Evolutionary conservation across 441 rosid species (phyloP).

Genomic region (Gossypium schwendimanii): DNA sequence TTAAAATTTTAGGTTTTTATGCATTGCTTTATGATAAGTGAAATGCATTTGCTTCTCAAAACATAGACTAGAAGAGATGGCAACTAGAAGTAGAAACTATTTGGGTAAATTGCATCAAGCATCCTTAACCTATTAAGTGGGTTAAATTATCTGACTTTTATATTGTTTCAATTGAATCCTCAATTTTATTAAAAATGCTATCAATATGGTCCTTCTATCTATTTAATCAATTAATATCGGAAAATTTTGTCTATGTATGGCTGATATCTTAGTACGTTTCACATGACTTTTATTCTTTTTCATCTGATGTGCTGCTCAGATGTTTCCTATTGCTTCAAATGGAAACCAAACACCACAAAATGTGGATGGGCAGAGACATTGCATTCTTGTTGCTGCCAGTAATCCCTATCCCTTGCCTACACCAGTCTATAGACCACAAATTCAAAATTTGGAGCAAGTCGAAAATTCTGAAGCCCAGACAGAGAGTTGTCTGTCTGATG

Average conservation of each 20-base stretch:
- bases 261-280: not conserved
- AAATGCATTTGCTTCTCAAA: not conserved
- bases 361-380: slow-evolving; percentile 74
- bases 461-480: slow-evolving; percentile 54
- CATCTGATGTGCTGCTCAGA: slow-evolving; percentile 43
- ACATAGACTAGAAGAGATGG: not conserved
- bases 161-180: slow-evolving; percentile 22
- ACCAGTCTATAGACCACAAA: slow-evolving; percentile 77
- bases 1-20: not conserved
- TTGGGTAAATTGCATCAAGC: not conserved
- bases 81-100: not conserved
- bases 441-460: slow-evolving; percentile 52
- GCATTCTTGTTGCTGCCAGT: slow-evolving; percentile 87
- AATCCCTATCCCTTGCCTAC: slow-evolving; percentile 89
- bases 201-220: not conserved
- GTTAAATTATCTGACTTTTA: not conserved
- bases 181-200: slow-evolving; percentile 10
- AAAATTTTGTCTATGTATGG: not conserved
- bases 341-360: slow-evolving; percentile 64
- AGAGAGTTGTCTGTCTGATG: slow-evolving; percentile 80
- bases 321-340: slow-evolving; percentile 50
- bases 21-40: not conserved
- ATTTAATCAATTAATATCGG: not conserved
- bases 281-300: slow-evolving; percentile 20
- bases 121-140: not conserved